Evolutionary conservation across 495 filamentous ascomycete genomes (phyloP).

Genomic region (Penicillium argentinense): DNA sequence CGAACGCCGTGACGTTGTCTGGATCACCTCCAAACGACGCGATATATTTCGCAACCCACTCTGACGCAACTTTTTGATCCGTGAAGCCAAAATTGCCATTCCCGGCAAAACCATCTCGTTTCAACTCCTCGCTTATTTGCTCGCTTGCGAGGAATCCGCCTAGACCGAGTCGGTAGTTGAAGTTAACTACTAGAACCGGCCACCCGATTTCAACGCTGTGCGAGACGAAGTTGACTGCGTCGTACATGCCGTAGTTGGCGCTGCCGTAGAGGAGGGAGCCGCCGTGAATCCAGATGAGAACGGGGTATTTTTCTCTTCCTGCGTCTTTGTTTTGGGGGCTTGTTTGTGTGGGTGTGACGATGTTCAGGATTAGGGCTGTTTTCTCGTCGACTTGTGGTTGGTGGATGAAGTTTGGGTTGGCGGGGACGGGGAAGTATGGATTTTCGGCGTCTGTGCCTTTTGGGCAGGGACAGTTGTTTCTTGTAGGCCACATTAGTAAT

Average conservation of each 20-base stretch:
- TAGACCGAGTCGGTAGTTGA: conserved; percentile 14
- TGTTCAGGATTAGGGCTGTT: conserved; percentile 8
- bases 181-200: conserved; percentile 6
- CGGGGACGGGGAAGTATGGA: conserved; percentile 11
- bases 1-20: conserved; percentile 8
- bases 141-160: conserved; percentile 11
- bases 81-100: conserved; percentile 18
- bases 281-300: conserved; percentile 12
- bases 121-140: conserved; percentile 8
- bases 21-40: conserved; percentile 9
- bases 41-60: conserved; percentile 14
- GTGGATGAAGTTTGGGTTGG: conserved; percentile 6
- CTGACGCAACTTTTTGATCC: conserved; percentile 7
- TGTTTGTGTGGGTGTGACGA: conserved; percentile 2
- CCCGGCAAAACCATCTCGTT: conserved; percentile 9
- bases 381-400: conserved; percentile 6
- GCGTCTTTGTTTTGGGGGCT: background rate
- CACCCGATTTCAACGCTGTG: conserved; percentile 4
- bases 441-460: conserved; percentile 3
- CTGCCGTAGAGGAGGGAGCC: conserved; percentile 12
- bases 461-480: conserved; percentile 11
- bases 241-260: conserved; percentile 13
- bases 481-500: background rate
- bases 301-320: conserved; percentile 4
- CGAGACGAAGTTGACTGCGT: conserved; percentile 10